phyloP scores from a whole-genome alignment of 768 basidiomycete species.

The Mycena haematopus region DNA sequence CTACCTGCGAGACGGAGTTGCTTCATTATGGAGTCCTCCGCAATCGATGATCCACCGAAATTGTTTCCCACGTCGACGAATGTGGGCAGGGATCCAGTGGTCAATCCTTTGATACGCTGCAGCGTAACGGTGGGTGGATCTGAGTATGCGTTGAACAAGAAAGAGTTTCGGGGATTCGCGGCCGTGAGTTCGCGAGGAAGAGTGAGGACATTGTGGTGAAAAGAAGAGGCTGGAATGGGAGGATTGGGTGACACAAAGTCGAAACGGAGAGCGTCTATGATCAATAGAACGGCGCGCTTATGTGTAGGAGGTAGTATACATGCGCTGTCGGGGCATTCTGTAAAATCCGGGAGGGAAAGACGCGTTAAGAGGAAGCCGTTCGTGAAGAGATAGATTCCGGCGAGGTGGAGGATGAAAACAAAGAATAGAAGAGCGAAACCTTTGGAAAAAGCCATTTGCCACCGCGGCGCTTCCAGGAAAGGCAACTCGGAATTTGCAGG shows the following conservation, averaged over 20 bases:
- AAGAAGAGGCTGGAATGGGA: constrained; percentile 63
- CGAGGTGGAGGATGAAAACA: constrained; percentile 71
- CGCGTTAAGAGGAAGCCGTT: constrained; percentile 88
- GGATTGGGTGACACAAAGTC: constrained; percentile 87
- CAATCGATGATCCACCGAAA: constrained; percentile 86
- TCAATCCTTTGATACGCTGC: constrained; percentile 93
- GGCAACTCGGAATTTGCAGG: not conserved
- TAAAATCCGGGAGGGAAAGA: constrained; percentile 68
- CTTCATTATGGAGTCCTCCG: constrained; percentile 86
- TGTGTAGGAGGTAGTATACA: constrained; percentile 71
- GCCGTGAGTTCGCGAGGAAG: constrained; percentile 77
- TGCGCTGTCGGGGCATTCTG: constrained; percentile 44
- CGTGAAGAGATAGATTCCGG: constrained; percentile 89
- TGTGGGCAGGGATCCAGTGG: constrained; percentile 93
- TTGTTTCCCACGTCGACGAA: constrained; percentile 95
- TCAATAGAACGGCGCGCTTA: constrained; percentile 79
- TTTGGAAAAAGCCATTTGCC: constrained; percentile 33
- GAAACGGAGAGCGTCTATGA: constrained; percentile 93
- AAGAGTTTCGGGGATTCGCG: constrained; percentile 69
- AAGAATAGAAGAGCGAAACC: constrained; percentile 52
- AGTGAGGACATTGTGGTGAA: constrained; percentile 84
- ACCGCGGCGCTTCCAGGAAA: not conserved
- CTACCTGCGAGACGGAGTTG: constrained; percentile 69
- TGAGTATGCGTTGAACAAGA: constrained; percentile 88
- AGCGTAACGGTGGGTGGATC: constrained; percentile 96